A percentile compares a stretch with the other conserved stretches of the same genome.
phyloP scores from a whole-genome alignment of 495 filamentous ascomycete genomes.

The Penicillium turbatum region DNA sequence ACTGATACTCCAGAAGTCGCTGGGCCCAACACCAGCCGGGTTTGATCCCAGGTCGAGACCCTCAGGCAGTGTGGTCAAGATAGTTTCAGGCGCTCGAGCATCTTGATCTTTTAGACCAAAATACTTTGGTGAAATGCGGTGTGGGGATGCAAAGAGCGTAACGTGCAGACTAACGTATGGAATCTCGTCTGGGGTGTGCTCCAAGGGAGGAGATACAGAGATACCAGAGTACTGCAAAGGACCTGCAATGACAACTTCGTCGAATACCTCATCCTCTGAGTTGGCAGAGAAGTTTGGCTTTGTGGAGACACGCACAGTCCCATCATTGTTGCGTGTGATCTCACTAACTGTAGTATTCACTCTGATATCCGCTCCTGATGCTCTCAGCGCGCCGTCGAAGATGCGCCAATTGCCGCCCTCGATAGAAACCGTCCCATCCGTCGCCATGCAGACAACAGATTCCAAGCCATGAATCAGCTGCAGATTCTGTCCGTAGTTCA shows the following conservation, averaged over 20 bases:
- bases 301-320: constrained; percentile 50
- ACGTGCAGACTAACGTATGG: constrained; percentile 83
- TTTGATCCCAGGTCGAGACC: constrained; percentile 46
- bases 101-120: constrained; percentile 60
- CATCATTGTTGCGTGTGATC: constrained; percentile 47
- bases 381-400: constrained; percentile 73
- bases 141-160: constrained; percentile 79
- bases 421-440: constrained; percentile 75
- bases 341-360: constrained; percentile 68
- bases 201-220: constrained; percentile 45
- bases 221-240: constrained; percentile 77
- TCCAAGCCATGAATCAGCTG: constrained; percentile 81
- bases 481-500: constrained; percentile 94
- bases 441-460: constrained; percentile 90
- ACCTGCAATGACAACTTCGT: constrained; percentile 73
- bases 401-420: constrained; percentile 94
- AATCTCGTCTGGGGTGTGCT: constrained; percentile 60
- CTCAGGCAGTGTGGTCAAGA: constrained; percentile 78
- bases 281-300: constrained; percentile 25
- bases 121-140: constrained; percentile 58
- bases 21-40: constrained; percentile 57
- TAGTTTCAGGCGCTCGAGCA: constrained; percentile 57
- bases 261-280: constrained; percentile 50
- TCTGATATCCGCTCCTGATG: constrained; percentile 53
- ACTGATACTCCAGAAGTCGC: constrained; percentile 85